Conservation (phyloP, 176 grass and related monocot genomes). For the Paspalum notatum region DNA sequence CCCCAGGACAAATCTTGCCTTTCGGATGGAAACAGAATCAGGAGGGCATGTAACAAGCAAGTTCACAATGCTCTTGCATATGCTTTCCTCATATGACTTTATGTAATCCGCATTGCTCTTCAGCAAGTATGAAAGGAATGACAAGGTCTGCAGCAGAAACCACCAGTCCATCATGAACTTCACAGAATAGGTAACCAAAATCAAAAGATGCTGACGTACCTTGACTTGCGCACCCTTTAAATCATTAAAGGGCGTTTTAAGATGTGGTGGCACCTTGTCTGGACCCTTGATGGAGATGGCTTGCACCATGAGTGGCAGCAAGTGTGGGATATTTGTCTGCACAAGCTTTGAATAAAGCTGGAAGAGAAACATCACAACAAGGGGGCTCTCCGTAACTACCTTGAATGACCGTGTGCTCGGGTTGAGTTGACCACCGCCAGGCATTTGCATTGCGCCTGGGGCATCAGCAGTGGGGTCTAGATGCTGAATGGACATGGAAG, state of each 20-base stretch:
- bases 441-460: constrained; percentile 36
- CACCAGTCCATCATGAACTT: constrained; percentile 27
- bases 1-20: constrained; percentile 49
- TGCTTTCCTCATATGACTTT: constrained; percentile 93
- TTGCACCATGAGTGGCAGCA: constrained; percentile 88
- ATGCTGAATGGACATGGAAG: constrained; percentile 45
- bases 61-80: constrained; percentile 99
- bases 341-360: constrained; percentile 95
- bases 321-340: constrained; percentile 88
- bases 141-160: constrained; percentile 76
- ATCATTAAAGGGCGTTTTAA: constrained; percentile 87
- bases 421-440: constrained; percentile 77
- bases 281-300: constrained; percentile 88
- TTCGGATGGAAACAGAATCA: constrained; percentile 96
- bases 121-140: constrained; percentile 90
- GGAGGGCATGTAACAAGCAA: constrained; percentile 97
- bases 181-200: constrained; percentile 26
- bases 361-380: constrained; percentile 99
- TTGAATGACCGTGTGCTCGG: constrained; percentile 94
- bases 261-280: constrained; percentile 72
- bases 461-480: constrained; percentile 57
- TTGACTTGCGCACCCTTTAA: constrained; percentile 97
- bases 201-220: constrained; percentile 42
- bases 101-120: constrained; percentile 97
- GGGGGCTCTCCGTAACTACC: constrained; percentile 93